These are phyloP conservation scores for Cyberlindnera sargentensis DNA, from an alignment of 805 yeast genomes.

Conservation along the genomic window DNA sequence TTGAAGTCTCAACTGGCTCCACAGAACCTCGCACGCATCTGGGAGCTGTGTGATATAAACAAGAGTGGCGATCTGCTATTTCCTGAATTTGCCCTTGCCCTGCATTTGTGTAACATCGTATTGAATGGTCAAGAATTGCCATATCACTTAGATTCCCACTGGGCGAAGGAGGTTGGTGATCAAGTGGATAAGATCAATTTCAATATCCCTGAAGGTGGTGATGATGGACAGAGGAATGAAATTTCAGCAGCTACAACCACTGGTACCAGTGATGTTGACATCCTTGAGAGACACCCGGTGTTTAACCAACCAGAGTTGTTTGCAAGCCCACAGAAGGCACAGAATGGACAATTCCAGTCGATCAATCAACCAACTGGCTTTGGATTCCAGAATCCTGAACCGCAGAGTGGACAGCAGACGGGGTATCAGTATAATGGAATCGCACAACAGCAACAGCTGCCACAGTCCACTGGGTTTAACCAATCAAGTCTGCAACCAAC, in stretches of 20 bases:
- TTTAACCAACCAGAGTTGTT: slow-evolving; percentile 10
- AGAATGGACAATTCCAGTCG: slow-evolving; percentile 1
- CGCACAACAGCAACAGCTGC: no score
- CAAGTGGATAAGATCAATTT: slow-evolving; percentile 84
- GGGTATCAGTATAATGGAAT: background rate
- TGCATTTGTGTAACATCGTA: slow-evolving; percentile 75
- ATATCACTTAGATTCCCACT: slow-evolving; percentile 55
- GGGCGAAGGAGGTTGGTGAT: slow-evolving; percentile 75
- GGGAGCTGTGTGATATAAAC: slow-evolving; percentile 86
- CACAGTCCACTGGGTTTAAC: slow-evolving; percentile 15
- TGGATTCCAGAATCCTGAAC: slow-evolving; percentile 10
- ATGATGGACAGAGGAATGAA: background rate
- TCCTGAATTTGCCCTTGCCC: slow-evolving; percentile 91
- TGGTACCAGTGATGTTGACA: slow-evolving; percentile 10
- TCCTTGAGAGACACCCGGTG: slow-evolving; percentile 14
- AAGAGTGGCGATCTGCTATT: slow-evolving; percentile 79
- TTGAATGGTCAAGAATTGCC: slow-evolving; percentile 78
- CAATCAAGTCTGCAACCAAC: slow-evolving; percentile 11
- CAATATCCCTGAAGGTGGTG: slow-evolving; percentile 50
- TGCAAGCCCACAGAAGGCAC: slow-evolving; percentile 13
- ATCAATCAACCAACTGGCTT: slow-evolving; percentile 23
- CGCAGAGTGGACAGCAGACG: slow-evolving; percentile 17
- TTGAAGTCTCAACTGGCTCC: slow-evolving; percentile 75
- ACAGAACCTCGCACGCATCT: slow-evolving; percentile 70
- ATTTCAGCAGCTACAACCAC: slow-evolving; percentile 2